These are phyloP conservation scores for Yarrowia osloensis DNA, from an alignment of 805 yeast species.

Conservation along the genomic window DNA sequence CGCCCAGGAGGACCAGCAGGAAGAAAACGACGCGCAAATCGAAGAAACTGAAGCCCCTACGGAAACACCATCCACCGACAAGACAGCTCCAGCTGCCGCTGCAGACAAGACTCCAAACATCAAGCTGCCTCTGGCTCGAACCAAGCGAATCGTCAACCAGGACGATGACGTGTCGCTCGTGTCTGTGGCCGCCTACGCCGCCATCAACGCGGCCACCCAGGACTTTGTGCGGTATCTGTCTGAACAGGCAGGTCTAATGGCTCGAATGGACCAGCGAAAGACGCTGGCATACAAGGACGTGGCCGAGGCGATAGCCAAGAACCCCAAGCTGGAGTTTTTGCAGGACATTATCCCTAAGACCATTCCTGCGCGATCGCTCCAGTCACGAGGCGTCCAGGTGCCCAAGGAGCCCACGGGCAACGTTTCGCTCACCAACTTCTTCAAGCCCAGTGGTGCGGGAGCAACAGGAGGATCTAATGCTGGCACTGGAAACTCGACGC, in stretches of 20 bases:
- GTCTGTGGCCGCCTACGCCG: constrained; percentile 69
- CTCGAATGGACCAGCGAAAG: constrained; percentile 66
- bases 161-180: constrained; percentile 73
- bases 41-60: background rate
- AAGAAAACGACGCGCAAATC: background rate
- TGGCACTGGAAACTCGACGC: background rate
- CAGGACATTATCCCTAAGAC: constrained; percentile 32
- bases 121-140: constrained; percentile 61
- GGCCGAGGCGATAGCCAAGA: constrained; percentile 59
- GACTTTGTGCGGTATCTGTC: constrained; percentile 68
- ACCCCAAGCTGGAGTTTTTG: constrained; percentile 63
- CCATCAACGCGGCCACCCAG: constrained; percentile 73
- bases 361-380: background rate
- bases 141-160: constrained; percentile 69
- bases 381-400: background rate
- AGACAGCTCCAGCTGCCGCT: background rate
- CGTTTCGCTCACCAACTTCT: constrained; percentile 9
- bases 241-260: constrained; percentile 66
- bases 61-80: background rate
- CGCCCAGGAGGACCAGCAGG: background rate
- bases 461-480: background rate
- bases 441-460: constrained; percentile 8
- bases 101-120: background rate
- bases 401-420: constrained; percentile 29
- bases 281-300: constrained; percentile 71